These are phyloP conservation scores for Anthostomella pinea DNA, from an alignment of 2,329 filamentous ascomycete genomes.

Conservation along the genomic window DNA sequence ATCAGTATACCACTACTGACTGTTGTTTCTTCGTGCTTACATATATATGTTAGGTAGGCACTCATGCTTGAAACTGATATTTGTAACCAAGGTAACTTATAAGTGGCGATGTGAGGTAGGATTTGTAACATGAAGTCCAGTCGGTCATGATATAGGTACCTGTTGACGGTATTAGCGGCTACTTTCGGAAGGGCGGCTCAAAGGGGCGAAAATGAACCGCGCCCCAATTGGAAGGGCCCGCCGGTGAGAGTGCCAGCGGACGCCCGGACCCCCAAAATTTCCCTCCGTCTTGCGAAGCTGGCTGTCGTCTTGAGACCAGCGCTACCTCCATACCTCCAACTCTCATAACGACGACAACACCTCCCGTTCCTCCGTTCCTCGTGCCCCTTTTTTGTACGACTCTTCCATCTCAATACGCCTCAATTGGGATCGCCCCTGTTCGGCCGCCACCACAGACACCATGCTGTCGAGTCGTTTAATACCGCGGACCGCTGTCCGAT, in stretches of 20 bases:
- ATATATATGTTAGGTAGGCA: not conserved
- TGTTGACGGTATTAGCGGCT: too few relatives aligned
- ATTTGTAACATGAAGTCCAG: too few relatives aligned
- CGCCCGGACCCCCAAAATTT: slow-evolving; percentile 2
- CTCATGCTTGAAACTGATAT: too few relatives aligned
- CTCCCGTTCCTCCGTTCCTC: too few relatives aligned
- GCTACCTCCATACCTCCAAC: not conserved
- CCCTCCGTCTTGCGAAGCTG: too few relatives aligned
- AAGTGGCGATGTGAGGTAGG: too few relatives aligned
- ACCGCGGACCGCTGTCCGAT: slow-evolving; percentile 55
- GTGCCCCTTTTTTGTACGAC: slow-evolving; percentile 8
- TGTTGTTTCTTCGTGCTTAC: too few relatives aligned
- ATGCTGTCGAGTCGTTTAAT: slow-evolving; percentile 63
- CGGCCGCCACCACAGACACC: slow-evolving; percentile 29
- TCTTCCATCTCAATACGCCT: slow-evolving; percentile 7
- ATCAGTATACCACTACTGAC: too few relatives aligned
- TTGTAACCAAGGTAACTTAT: too few relatives aligned
- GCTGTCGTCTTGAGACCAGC: too few relatives aligned
- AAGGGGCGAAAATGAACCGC: slow-evolving; percentile 17
- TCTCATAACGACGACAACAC: not conserved
- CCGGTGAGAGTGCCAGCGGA: not conserved
- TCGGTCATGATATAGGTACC: too few relatives aligned
- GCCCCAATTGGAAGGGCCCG: not conserved
- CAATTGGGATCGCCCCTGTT: slow-evolving; percentile 10
- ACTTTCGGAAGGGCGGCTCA: slow-evolving; percentile 16